Base-by-base conservation (phyloP, 2,329 filamentous ascomycete genomes). In the Trichoderma hamatum region DNA sequence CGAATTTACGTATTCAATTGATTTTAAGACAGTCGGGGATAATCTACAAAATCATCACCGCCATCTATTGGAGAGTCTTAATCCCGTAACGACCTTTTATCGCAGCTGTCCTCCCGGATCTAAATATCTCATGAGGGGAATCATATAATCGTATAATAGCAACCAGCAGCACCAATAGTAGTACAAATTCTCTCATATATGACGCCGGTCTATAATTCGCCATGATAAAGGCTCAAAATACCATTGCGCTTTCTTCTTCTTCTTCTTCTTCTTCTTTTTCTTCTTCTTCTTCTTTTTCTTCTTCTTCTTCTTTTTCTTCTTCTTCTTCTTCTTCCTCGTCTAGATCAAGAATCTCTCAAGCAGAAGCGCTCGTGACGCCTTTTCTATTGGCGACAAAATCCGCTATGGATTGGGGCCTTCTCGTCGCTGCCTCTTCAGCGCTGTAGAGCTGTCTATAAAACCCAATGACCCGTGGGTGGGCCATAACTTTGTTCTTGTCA, bases 401-500 rank as follows among this genome's bases (percentile, higher is more conserved):
- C 16, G 80, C 71, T 56, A 86, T 80, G 2, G 74, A 74, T 11
- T 59, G 67, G 4, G 76, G 71, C 68, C 77, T 80, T 30, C 72
- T 76, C 66, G 76, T 75, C 61, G 76, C 65, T 7, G 81, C 82
- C 49, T 88, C 82, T 63, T 92, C 92, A 3, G 91, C 92, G 70
- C 89, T 90, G 74, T 91, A 92, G 43, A 99, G 82, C 74, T 92
- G 91, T 71, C 88, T 86, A 78, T 99, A 99, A 77, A 99, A 99
- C 2, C 85, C 85, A 6, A 93, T 85, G 21, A 99, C 96, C 74
- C 89, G 89, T 1, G 93, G 90, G 77, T 99, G 96, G 3, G 96
- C 96, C 89, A 97, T 94, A 30, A 99, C 95, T 80, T 96, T 98
- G 71, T 83, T 86, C 73, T 93, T 92, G 75, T 97, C 92, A 75